Percentiles rank a stretch among this genome's conserved stretches.
phyloP scores from a whole-genome alignment of 768 basidiomycete species.

The Gautieria morchelliformis region DNA sequence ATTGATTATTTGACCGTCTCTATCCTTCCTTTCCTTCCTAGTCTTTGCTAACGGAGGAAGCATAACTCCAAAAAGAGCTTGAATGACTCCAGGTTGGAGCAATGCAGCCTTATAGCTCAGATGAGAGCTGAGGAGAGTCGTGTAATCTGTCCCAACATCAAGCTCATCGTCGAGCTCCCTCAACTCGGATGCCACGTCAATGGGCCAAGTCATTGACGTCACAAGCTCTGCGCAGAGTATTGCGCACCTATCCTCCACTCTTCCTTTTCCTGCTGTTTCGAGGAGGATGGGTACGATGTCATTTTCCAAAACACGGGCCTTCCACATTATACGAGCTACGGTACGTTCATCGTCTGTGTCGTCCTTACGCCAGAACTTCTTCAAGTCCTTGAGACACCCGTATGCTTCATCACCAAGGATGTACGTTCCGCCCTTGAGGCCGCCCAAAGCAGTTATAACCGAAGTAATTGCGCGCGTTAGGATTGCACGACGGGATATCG shows the following conservation, averaged over 20 bases:
- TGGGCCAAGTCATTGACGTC: conserved; percentile 98
- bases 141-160: conserved; percentile 82
- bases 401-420: conserved; percentile 72
- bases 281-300: conserved; percentile 84
- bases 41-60: conserved; percentile 70
- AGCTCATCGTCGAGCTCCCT: conserved; percentile 82
- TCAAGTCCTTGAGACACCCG: conserved; percentile 87
- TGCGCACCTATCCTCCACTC: conserved; percentile 74
- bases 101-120: conserved; percentile 81
- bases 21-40: conserved; percentile 57
- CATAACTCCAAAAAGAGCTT: conserved; percentile 64
- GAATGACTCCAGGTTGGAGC: conserved; percentile 56
- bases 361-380: conserved; percentile 92
- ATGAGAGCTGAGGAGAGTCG: conserved; percentile 71
- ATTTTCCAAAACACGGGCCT: conserved; percentile 74
- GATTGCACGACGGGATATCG: conserved; percentile 20
- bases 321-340: conserved; percentile 87
- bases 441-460: conserved; percentile 76
- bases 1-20: conserved; percentile 81
- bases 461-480: conserved; percentile 60
- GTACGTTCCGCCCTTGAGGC: conserved; percentile 56
- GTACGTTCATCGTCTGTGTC: conserved; percentile 96
- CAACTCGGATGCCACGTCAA: conserved; percentile 89
- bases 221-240: conserved; percentile 82
- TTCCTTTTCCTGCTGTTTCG: conserved; percentile 67